Evolutionary conservation across 176 grass and related monocot genomes (phyloP).

Genomic region (Pontederia paniculata): DNA sequence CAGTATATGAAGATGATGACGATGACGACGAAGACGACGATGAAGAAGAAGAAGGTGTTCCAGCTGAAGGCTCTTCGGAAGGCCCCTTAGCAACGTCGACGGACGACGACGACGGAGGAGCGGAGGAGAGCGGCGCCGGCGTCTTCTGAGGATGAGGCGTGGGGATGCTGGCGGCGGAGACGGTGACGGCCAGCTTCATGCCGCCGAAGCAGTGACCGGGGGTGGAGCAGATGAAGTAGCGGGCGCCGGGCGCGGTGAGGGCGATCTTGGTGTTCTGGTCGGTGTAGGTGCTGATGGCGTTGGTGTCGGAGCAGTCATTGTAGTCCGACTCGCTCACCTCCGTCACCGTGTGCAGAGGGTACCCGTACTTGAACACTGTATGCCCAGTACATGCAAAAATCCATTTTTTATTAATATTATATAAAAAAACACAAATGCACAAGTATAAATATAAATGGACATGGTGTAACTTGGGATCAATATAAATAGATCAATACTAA

Average conservation of each 20-base stretch:
- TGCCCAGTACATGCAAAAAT: not conserved
- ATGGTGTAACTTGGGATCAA: no score
- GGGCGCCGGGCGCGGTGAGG: constrained; percentile 53
- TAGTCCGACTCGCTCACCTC: constrained; percentile 68
- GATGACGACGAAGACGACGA: no score
- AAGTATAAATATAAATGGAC: no score
- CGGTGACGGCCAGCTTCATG: constrained; percentile 77
- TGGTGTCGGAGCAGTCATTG: constrained; percentile 59
- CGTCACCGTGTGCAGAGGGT: constrained; percentile 39
- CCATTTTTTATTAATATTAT: no score
- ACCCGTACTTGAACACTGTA: constrained; percentile 67
- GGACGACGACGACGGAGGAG: constrained; percentile 13
- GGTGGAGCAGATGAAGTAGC: constrained; percentile 86
- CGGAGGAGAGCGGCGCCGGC: not conserved
- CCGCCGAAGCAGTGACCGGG: constrained; percentile 59
- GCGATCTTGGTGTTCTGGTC: constrained; percentile 84
- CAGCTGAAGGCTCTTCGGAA: no score
- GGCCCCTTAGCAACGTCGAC: no score
- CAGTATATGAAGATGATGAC: no score
- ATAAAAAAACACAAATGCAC: no score
- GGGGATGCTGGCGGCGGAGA: constrained; percentile 19
- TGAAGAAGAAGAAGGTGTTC: no score
- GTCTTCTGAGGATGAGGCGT: constrained; percentile 3
- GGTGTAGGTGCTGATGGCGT: constrained; percentile 59
- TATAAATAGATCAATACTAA: no score